Conservation (phyloP, 768 basidiomycete species). For the Ramaria sp. region DNA sequence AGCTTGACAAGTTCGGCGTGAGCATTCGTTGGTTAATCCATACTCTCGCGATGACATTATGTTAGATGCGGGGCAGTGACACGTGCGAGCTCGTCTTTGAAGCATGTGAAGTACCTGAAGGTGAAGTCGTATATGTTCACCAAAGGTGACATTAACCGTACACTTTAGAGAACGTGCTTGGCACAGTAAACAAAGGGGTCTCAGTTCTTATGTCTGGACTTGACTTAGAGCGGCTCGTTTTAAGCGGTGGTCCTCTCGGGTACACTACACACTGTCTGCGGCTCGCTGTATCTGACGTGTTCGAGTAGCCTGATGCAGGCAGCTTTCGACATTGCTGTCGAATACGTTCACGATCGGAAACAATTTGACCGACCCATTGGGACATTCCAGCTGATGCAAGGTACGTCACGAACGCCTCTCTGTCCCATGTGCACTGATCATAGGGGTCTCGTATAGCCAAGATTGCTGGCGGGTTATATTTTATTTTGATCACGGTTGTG, state of each 20-base stretch:
- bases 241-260: slow-evolving; percentile 90
- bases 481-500: slow-evolving; percentile 28
- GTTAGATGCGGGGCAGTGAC: slow-evolving; percentile 82
- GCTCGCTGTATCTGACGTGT: slow-evolving; percentile 1
- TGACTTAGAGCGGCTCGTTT: slow-evolving; percentile 83
- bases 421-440: slow-evolving; percentile 12
- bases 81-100: slow-evolving; percentile 92
- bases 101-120: slow-evolving; percentile 79
- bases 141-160: slow-evolving; percentile 7
- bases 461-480: slow-evolving; percentile 12
- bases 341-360: slow-evolving; percentile 87
- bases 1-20: slow-evolving; percentile 84
- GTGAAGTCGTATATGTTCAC: slow-evolving; percentile 25
- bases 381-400: slow-evolving; percentile 95
- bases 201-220: slow-evolving; percentile 90
- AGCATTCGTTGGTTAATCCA: not conserved
- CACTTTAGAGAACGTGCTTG: slow-evolving; percentile 68
- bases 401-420: slow-evolving; percentile 27
- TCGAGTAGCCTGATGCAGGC: slow-evolving; percentile 73
- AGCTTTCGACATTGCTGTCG: slow-evolving; percentile 79
- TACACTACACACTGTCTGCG: slow-evolving; percentile 16
- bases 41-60: not conserved
- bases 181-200: slow-evolving; percentile 68
- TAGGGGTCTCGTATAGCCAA: not conserved
- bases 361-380: slow-evolving; percentile 86